Percentiles rank a stretch among this genome's conserved stretches.
These are phyloP conservation scores for Coemansia javaensis DNA, from an alignment of 192 early-diverging fungal genomes.

Conservation along the genomic window DNA sequence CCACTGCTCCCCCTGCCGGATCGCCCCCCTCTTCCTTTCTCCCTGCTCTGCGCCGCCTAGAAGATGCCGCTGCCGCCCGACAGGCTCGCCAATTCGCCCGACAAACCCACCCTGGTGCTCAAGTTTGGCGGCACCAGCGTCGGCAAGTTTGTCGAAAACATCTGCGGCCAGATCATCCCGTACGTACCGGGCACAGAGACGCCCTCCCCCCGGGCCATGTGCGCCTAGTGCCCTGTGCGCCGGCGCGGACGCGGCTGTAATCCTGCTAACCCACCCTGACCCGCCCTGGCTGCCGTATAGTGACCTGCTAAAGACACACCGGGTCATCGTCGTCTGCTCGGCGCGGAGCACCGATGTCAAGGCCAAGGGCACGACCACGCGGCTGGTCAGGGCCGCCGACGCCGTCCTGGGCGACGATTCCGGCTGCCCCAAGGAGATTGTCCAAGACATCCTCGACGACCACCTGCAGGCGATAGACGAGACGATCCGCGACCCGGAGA, in stretches of 20 bases:
- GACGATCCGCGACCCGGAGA: conserved; percentile 51
- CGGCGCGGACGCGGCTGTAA: too few species aligned
- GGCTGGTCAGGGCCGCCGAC: conserved; percentile 51
- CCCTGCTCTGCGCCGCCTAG: neutral
- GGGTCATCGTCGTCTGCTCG: conserved; percentile 90
- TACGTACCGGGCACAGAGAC: conserved; percentile 55
- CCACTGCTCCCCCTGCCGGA: too few species aligned
- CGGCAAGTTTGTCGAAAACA: conserved; percentile 74
- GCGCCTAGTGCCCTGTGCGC: neutral
- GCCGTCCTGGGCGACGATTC: conserved; percentile 28
- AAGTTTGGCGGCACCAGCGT: conserved; percentile 98
- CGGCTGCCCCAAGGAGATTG: conserved; percentile 64
- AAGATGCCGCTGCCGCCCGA: conserved; percentile 5
- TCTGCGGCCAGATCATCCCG: conserved; percentile 77
- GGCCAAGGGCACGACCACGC: conserved; percentile 84
- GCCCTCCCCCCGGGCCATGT: neutral
- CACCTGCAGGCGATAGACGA: conserved; percentile 69
- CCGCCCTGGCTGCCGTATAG: conserved; percentile 28
- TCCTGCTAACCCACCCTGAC: neutral
- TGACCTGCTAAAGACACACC: conserved; percentile 64
- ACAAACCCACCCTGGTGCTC: conserved; percentile 65
- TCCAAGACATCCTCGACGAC: conserved; percentile 75
- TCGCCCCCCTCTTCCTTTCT: neutral
- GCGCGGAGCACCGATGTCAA: conserved; percentile 89
- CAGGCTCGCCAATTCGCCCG: conserved; percentile 21